Evolutionary conservation across 768 basidiomycete genomes (phyloP).

Genomic region (Asterophora parasitica): DNA sequence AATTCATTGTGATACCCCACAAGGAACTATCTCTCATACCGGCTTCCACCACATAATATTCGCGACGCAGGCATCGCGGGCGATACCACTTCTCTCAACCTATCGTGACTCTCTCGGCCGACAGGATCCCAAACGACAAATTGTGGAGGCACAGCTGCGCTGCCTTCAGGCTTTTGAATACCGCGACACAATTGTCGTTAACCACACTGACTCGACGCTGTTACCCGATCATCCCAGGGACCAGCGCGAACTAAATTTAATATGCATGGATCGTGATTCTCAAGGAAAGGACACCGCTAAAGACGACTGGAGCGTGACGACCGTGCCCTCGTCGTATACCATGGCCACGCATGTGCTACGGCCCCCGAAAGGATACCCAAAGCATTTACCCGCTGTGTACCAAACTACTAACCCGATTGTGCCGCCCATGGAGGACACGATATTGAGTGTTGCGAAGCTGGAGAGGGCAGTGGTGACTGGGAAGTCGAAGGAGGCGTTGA

Average conservation of each 20-base stretch:
- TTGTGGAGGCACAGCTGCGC: conserved; percentile 35
- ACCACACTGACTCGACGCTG: conserved; percentile 60
- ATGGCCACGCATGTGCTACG: conserved; percentile 69
- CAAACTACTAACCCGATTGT: conserved; percentile 77
- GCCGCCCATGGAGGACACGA: conserved; percentile 37
- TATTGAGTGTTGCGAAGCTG: conserved; percentile 55
- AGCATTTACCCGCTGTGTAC: conserved; percentile 36
- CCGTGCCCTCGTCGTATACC: conserved; percentile 41
- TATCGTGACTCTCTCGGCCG: conserved; percentile 36
- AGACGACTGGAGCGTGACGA: conserved; percentile 22
- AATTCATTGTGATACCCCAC: conserved; percentile 32
- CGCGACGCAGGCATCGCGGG: conserved; percentile 71
- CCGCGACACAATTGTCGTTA: conserved; percentile 54
- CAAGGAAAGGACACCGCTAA: conserved; percentile 4
- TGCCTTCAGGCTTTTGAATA: conserved; percentile 55
- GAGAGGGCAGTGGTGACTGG: conserved; percentile 59
- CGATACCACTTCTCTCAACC: conserved; percentile 44
- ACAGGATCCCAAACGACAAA: conserved; percentile 21
- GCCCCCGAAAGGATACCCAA: conserved; percentile 29
- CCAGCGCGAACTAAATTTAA: conserved; percentile 63
- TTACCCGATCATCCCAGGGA: conserved; percentile 49
- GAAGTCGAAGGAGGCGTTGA: conserved; percentile 46
- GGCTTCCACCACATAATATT: conserved; percentile 68
- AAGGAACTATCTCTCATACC: conserved; percentile 22
- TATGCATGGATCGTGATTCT: conserved; percentile 21